A percentile compares a stretch with the other conserved stretches of the same genome.
These are phyloP conservation scores for Blepharisma stoltei DNA, from an alignment of 73 alveolate species.

Conservation along the genomic window DNA sequence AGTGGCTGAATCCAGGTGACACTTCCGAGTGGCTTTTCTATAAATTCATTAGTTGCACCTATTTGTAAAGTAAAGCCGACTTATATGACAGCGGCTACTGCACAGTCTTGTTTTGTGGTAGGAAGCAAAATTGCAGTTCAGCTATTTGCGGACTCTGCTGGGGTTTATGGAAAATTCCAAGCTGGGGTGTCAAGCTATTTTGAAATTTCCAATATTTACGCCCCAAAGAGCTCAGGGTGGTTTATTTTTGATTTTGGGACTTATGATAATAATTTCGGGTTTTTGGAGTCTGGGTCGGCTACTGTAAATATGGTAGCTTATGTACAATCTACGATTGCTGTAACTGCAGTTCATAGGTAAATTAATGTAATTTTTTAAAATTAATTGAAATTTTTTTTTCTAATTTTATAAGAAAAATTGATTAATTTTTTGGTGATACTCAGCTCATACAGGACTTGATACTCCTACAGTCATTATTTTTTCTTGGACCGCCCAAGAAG, in stretches of 20 bases:
- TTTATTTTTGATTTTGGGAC: not conserved
- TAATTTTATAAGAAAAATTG: no score
- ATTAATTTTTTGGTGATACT: no score
- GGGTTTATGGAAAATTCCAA: conserved; percentile 13
- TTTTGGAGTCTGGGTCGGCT: conserved; percentile 9
- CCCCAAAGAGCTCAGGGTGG: not conserved
- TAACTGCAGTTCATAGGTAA: not conserved
- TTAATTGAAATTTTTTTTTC: no score
- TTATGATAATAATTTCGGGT: not conserved
- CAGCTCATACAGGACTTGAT: not conserved
- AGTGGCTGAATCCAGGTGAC: not conserved
- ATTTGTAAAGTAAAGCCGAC: not conserved
- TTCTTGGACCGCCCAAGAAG: not conserved
- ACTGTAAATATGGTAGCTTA: not conserved
- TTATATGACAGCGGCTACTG: not conserved
- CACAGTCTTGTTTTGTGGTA: not conserved
- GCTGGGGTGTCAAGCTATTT: not conserved
- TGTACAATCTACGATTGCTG: not conserved
- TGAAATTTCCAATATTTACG: not conserved
- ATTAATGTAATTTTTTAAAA: no score
- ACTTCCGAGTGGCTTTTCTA: not conserved
- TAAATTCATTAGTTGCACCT: not conserved
- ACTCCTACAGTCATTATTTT: conserved; percentile 18
- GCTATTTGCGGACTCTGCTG: not conserved
- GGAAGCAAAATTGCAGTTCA: not conserved